Evolutionary conservation across 805 yeast species (phyloP), one percentile per base, ranked within the genome.

Genomic region (Dipodascopsis tothii): DNA sequence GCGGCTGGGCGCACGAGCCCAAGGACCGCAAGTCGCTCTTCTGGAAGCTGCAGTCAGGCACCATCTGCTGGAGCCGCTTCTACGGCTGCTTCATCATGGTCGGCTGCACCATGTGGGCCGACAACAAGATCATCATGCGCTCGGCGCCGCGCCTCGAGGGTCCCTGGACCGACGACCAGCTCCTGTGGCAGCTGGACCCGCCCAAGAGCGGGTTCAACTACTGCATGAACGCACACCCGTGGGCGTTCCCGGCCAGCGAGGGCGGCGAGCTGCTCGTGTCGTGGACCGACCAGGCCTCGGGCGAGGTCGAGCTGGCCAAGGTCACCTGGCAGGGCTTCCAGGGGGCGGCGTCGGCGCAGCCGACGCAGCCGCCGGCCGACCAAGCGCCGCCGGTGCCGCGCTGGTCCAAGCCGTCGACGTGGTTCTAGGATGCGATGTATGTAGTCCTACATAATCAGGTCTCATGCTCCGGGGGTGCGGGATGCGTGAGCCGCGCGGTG

Each of bases 161-260:
- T 1, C 53, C 53, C 7, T 49, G 53, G 53, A 49, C 52, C 7
- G 9, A 25, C 11, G 53, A 49, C 37, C 25, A 28, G 9, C 30
- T 40, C 3, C 39, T 45, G 35, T 27, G 42, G 6, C 53, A 49
- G 40, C 44, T 49, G 9, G 37, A 49, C 35, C 35, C 39, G 33
- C 50, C 50, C 11, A 21, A 16, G 17, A 18, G 23, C 25, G 53
- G 53, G 3, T 40, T 49, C 20, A 49, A 49, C 33, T 49, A 49
- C 41, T 49, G 53, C 38, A 25, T 49, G 22, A 49, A 49, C 16
- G 53, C 51, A 5, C 53, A 49, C 43, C 53, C 53, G 4, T 49
- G 53, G 53, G 53, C 51, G 11, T 49, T 49, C 34, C 53, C 53
- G 3, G 53, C 39, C 3, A 37, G 51, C 11, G 23, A 43, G 11